Base-by-base conservation (phyloP, 345 rosid species). In the Pistacia vera region DNA sequence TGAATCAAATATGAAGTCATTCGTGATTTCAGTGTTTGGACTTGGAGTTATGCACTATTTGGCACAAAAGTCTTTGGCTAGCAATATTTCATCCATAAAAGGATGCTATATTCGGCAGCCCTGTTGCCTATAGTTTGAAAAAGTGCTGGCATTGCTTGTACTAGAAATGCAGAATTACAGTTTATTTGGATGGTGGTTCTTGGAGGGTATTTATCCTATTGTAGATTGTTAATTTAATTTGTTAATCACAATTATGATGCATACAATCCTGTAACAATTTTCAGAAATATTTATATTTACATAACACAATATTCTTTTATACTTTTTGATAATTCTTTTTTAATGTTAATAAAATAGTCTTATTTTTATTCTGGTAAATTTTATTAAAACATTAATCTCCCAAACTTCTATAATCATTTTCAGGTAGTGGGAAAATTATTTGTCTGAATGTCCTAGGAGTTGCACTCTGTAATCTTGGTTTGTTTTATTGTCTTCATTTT, bases 181-280 rank as follows among this genome's bases (percentile, higher is more conserved):
- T 55, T 68, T 54, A n/a, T 55, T 69, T 54, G 25, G 18, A 18
- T 55, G 18, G 62, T 70, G 73, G 30, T 55, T 55, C 36, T 12
- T 14, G 11, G 11, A 46, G 28, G 35, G 11, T 13, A 46, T 48
- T 51, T 10, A 35, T 4, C 16, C 38, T 46, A 44, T 9, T 41
- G 12, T 9, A n/a, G 68, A 30, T 38, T 36, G 3, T 33, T 64
- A 63, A 18, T 63, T 63, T 35, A 38, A 3, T n/a, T 65, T 25
- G 30, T 17, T 11, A 22, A n/a, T 8, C n/a, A 28, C 16, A 41
- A 11, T 16, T 65, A 18, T n/a, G 52, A 65, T 65, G 68, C n/a
- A 64, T 17, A 38, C 48, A 36, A 16, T 51, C 18, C 41, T 49
- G 22, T 28, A 5, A 11, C 11, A 61, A 61, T 33, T 61, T 33